phyloP scores from a whole-genome alignment of 2,329 filamentous ascomycete species.

The Orbilia brochopaga region DNA sequence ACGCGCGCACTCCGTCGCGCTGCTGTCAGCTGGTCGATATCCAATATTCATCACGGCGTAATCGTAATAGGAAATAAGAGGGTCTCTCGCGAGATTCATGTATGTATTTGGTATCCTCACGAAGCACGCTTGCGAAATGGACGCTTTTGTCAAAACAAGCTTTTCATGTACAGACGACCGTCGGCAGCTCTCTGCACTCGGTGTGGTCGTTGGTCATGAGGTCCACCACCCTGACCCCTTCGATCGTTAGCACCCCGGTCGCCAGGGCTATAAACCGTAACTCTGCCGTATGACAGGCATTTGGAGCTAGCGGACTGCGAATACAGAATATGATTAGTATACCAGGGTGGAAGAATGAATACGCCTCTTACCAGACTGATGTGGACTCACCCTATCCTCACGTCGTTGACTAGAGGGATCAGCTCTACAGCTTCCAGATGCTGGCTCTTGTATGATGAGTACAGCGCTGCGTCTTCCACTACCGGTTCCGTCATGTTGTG shows the following conservation, averaged over 20 bases:
- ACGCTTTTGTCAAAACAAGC: conserved; percentile 14
- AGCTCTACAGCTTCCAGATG: conserved; percentile 70
- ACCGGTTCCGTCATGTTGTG: conserved; percentile 68
- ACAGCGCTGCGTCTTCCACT: conserved; percentile 73
- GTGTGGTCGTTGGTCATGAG: conserved; percentile 76
- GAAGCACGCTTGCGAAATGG: not conserved
- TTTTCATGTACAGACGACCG: conserved; percentile 62
- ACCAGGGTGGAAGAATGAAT: not conserved
- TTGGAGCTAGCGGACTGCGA: conserved; percentile 68
- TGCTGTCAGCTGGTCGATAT: not conserved
- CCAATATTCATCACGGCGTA: not conserved
- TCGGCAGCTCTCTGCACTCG: conserved; percentile 76
- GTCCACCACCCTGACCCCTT: conserved; percentile 75
- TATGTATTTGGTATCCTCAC: conserved; percentile 4
- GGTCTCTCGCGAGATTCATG: conserved; percentile 2
- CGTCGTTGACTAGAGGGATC: conserved; percentile 76
- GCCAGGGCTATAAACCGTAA: conserved; percentile 73
- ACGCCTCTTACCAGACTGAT: not conserved
- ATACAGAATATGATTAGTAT: conserved; percentile 2
- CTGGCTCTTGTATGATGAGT: conserved; percentile 72
- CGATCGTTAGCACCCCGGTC: conserved; percentile 72
- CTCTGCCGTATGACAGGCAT: conserved; percentile 75
- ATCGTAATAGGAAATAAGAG: not conserved
- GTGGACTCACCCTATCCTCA: conserved; percentile 67
- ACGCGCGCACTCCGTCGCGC: not conserved